Base-by-base conservation (phyloP, 345 rosid genomes). In the Barbarea vulgaris region DNA sequence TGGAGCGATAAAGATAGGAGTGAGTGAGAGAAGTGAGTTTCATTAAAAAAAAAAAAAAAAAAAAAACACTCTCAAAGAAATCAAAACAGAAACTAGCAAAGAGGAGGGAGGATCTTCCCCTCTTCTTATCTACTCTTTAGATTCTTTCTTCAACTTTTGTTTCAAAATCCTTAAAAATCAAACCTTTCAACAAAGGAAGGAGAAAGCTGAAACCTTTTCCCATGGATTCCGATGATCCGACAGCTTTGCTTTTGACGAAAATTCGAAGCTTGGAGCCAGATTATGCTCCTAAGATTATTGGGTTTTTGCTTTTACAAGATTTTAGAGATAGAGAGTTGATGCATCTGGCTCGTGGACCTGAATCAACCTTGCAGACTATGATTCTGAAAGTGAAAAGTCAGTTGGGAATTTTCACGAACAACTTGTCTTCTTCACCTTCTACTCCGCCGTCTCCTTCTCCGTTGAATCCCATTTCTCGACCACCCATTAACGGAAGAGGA, bases 221-320 rank as follows among this genome's bases (percentile, higher is more conserved):
- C 81, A 92, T 95, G 98, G 98, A 92, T 80, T 79, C 87, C 62
- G 91, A 85, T 66, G 96, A 90, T 61, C 84, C 90, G 8, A 89
- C 96, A 34, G 33, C 83, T 62, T 42, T 95, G 51, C 83, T 95
- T 54, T 82, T 89, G 51, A 76, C 85, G 14, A 92, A 82, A 80
- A 83, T 95, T 75, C 81, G 80, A 57, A 82, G 72, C 47, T 42
- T 92, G 69, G 99, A 95, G 84, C 96, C 91, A 4, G 96, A 88
- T 25, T 85, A 90, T 71, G 97, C 94, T 9, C 79, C 86, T 0
- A 92, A 85, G 82, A 92, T 95, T 86, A 88, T 92, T 85, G 97
- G 97, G 31, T 95, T 80, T 70, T 77, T 95, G 56, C 90, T 92
- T 34, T 73, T 95, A 31, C 93, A 89, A 22, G 99, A 83, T 83